Evolutionary conservation across 768 basidiomycete species (phyloP).

Genomic region (Neoboletus magnificus): DNA sequence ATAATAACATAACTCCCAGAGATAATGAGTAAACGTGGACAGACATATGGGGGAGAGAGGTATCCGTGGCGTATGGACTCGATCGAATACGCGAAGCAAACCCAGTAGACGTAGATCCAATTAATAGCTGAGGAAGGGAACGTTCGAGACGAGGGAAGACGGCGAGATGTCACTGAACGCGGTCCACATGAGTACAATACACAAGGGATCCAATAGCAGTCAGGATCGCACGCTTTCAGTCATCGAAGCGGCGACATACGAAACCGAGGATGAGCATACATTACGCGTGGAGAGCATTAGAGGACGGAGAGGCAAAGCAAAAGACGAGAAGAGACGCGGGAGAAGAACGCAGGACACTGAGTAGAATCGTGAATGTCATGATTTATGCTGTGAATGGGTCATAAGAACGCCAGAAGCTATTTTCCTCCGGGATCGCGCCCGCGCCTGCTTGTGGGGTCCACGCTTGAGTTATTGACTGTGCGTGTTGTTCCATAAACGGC

Average conservation of each 20-base stretch:
- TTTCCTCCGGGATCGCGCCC: slow-evolving; percentile 12
- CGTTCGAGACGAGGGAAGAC: background rate
- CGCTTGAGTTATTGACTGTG: slow-evolving; percentile 9
- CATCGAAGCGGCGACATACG: background rate
- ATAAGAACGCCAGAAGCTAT: slow-evolving; percentile 26
- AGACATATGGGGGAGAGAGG: background rate
- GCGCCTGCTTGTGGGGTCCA: slow-evolving; percentile 20
- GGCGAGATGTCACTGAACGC: background rate
- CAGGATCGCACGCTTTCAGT: background rate
- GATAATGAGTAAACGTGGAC: background rate
- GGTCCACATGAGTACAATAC: slow-evolving; percentile 14
- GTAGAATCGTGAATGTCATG: background rate
- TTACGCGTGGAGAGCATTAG: background rate
- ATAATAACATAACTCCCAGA: background rate
- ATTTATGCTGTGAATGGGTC: slow-evolving; percentile 23
- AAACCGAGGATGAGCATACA: slow-evolving; percentile 1
- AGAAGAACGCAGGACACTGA: background rate
- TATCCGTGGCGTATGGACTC: background rate
- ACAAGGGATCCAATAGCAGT: slow-evolving; percentile 7
- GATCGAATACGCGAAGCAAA: background rate
- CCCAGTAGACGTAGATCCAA: slow-evolving; percentile 3
- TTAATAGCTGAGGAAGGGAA: background rate
- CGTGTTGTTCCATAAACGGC: slow-evolving; percentile 14
- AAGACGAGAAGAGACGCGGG: background rate
- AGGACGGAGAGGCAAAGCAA: background rate